phyloP scores from a whole-genome alignment of 192 early-diverging fungal genomes.

The Coemansia sp. region DNA sequence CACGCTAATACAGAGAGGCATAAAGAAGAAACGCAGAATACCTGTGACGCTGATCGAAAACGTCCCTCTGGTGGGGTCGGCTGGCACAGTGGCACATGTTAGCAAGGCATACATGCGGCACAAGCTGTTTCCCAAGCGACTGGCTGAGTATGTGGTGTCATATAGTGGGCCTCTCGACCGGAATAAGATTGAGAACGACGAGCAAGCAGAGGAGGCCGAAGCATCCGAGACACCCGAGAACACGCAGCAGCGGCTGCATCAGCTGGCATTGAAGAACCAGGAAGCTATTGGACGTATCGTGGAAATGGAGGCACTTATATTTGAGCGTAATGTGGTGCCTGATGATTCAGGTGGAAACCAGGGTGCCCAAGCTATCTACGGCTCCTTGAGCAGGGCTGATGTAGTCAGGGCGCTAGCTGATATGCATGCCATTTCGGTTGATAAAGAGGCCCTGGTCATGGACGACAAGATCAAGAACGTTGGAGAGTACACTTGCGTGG shows the following conservation, averaged over 20 bases:
- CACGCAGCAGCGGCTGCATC: slow-evolving; percentile 24
- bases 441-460: slow-evolving; percentile 42
- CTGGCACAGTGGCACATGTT: slow-evolving; percentile 37
- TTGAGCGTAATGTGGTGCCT: slow-evolving; percentile 37
- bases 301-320: slow-evolving; percentile 30
- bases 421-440: slow-evolving; percentile 31
- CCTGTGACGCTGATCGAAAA: slow-evolving; percentile 40
- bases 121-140: slow-evolving; percentile 48
- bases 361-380: slow-evolving; percentile 33
- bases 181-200: slow-evolving; percentile 13
- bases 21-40: slow-evolving; percentile 41
- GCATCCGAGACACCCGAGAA: neutral
- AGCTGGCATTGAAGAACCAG: slow-evolving; percentile 46
- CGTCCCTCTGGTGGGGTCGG: slow-evolving; percentile 35
- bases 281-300: slow-evolving; percentile 22
- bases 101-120: slow-evolving; percentile 48
- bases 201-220: neutral
- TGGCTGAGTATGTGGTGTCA: slow-evolving; percentile 42
- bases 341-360: slow-evolving; percentile 5
- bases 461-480: slow-evolving; percentile 52
- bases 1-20: slow-evolving; percentile 28
- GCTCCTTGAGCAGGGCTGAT: slow-evolving; percentile 42
- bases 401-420: slow-evolving; percentile 37
- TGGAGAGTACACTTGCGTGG: slow-evolving; percentile 42
- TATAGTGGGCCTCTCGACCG: slow-evolving; percentile 43